Evolutionary conservation across 169 alveolate species (phyloP), one percentile per base, ranked within the genome.

Genomic region (Cryptosporidium tyzzeri): DNA sequence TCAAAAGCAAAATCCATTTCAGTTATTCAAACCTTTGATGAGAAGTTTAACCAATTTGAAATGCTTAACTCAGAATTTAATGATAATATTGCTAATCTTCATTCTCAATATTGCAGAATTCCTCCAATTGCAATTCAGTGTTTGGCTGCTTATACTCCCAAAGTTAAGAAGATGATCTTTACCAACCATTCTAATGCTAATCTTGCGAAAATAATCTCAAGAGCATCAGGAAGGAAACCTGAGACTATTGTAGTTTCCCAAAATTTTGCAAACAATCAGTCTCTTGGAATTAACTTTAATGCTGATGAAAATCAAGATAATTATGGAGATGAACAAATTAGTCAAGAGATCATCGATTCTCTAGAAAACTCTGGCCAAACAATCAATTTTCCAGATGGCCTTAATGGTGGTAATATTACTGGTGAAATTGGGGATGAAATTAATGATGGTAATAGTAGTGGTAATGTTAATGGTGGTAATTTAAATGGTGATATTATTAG

Each of bases 211-310:
- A 80, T 80, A 35, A 67, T 62, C 29, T 80, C 89, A 16, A 80
- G 89, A 65, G 89, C 89, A 18, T 80, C 80, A 1, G 89, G 89
- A 80, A 80, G 89, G 41, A 80, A 80, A 45, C 89, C 89, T 21
- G 89, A 80, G 39, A 80, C 75, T 1, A 67, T 80, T 39, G 89
- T 80, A 65, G 7, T 80, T 18, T n/a, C 89, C 21, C 73, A 33
- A 3, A 41, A 51, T 18, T 33, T 73, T 10, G 7, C 31, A 9
- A 26, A 55, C 18, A 3, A 55, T 26, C 37, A 55, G 18, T 10
- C 37, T 10, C 3, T 29, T 9, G 67, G 67, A 53, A 53, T 53
- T 37, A 29, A 53, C 10, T 33, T n/a, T 55, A 51, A 39, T 9
- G 58, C 31, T 5, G 58, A 58, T 31, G 61, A 45, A 21, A 45